Evolutionary conservation across 1,139 yeast species (phyloP).

Genomic region (Blastobotrys capitulatus): DNA sequence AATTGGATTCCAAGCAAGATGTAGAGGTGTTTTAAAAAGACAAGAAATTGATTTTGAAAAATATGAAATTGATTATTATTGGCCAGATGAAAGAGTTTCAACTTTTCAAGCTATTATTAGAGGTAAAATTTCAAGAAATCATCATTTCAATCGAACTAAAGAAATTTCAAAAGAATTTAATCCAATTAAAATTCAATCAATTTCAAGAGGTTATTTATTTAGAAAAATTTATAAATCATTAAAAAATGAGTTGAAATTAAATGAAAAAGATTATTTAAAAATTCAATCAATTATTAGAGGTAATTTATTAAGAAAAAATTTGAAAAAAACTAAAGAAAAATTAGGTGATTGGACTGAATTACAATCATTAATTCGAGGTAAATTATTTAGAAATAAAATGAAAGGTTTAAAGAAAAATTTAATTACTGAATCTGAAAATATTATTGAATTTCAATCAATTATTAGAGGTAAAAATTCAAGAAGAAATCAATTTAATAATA

Average conservation of each 20-base stretch:
- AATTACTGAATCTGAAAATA: conserved; percentile 15
- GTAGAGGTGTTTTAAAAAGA: conserved; percentile 18
- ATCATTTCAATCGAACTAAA: background rate
- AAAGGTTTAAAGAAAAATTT: conserved; percentile 18
- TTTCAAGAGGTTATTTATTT: conserved; percentile 12
- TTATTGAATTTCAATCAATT: conserved; percentile 18
- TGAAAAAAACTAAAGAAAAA: background rate
- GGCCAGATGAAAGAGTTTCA: conserved; percentile 14
- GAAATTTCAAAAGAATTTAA: background rate
- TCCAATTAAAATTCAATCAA: conserved; percentile 12
- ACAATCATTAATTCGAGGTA: conserved; percentile 18
- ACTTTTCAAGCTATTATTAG: conserved; percentile 20
- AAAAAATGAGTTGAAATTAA: background rate
- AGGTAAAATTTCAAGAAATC: conserved; percentile 14
- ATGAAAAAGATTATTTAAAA: background rate
- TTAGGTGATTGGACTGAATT: conserved; percentile 8
- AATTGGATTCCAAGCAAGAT: conserved; percentile 15
- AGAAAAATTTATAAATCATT: background rate
- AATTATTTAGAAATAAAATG: conserved; percentile 17
- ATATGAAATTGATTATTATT: conserved; percentile 17
- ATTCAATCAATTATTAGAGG: conserved; percentile 13
- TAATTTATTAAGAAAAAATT: background rate
- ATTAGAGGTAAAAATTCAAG: conserved; percentile 16
- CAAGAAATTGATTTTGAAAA: conserved; percentile 14
- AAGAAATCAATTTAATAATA: conserved; percentile 6